Evolutionary conservation across 768 basidiomycete genomes (phyloP), one percentile per base, ranked within the genome.

Genomic region (Royoungia palumana): DNA sequence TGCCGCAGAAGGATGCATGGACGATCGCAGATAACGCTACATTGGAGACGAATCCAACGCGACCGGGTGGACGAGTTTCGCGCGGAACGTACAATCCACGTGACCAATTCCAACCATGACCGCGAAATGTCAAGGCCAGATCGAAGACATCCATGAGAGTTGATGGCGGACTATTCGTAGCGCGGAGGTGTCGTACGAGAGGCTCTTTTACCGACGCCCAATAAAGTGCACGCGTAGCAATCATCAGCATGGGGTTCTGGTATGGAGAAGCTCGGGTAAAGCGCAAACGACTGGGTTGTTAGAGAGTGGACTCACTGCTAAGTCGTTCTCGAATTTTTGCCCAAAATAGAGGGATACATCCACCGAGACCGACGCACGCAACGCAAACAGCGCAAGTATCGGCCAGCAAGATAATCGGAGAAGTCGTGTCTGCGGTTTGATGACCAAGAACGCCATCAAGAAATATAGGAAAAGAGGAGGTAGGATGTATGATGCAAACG

Each of bases 51-150:
- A 80, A 82, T 20, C 61, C 54, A 3, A 49, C 21, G 8, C 59
- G 67, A 16, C 76, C 73, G 4, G 60, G 12, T 28, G 50, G 40
- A 17, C 44, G 35, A 8, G 50, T 51, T 21, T 51, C 76, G 16
- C 53, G 61, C 12, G 65, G 59, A 13, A 66, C 28, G 42, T 57
- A 54, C 11, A 58, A 22, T 16, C 54, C 49, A 20, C 63, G 54
- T 4, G 80, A 78, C 76, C 80, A 83, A 38, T 75, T 68, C 82
- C 83, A 85, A 19, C 79, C 81, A 41, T 72, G 58, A 5, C 83
- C 83, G 19, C 83, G 79, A 16, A 79, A 58, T 50, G 76, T 79
- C 53, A 68, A 67, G 17, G 56, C 56, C n/a, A 86, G 69, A 47
- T 84, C 81, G n/a, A 74, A 57, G 2, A 77, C 75, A 53, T 84